These are phyloP conservation scores for Clavaria fumosa DNA, from an alignment of 768 basidiomycete genomes.

Conservation along the genomic window DNA sequence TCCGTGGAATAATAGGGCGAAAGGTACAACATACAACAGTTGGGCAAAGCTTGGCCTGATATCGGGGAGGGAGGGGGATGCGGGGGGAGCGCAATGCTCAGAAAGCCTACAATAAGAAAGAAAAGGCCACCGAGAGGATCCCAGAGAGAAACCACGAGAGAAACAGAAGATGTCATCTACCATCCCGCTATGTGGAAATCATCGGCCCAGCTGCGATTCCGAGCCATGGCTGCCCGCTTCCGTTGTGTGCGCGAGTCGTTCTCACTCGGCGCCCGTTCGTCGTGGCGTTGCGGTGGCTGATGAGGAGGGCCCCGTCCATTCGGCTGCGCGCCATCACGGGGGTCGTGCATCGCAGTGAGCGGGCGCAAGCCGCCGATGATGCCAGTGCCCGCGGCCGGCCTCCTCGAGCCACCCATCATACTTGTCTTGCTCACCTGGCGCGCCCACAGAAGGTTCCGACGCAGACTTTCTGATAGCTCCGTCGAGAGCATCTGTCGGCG, in stretches of 20 bases:
- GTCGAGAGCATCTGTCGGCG: slow-evolving; percentile 70
- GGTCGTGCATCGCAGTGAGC: slow-evolving; percentile 21
- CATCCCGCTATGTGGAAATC: slow-evolving; percentile 55
- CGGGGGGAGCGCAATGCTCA: slow-evolving; percentile 1
- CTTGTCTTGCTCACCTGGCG: slow-evolving; percentile 46
- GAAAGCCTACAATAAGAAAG: neutral
- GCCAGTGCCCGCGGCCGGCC: slow-evolving; percentile 13
- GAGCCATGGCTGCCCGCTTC: slow-evolving; percentile 32
- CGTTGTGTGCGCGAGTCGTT: slow-evolving; percentile 17
- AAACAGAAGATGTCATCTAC: no score
- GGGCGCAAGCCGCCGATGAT: slow-evolving; percentile 16
- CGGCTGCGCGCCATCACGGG: slow-evolving; percentile 27
- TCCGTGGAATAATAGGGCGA: no score
- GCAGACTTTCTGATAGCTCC: slow-evolving; percentile 73
- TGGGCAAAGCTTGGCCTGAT: no score
- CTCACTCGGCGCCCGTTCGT: slow-evolving; percentile 9
- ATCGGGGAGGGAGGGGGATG: neutral
- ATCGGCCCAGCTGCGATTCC: slow-evolving; percentile 55
- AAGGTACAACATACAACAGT: no score
- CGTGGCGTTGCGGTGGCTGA: no score
- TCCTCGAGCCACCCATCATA: slow-evolving; percentile 23
- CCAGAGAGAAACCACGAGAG: no score
- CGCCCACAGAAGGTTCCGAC: slow-evolving; percentile 72
- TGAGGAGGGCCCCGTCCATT: no score
- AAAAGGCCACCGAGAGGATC: neutral